phyloP scores from a whole-genome alignment of 2,329 filamentous ascomycete species.

The Clonostachys byssicola region DNA sequence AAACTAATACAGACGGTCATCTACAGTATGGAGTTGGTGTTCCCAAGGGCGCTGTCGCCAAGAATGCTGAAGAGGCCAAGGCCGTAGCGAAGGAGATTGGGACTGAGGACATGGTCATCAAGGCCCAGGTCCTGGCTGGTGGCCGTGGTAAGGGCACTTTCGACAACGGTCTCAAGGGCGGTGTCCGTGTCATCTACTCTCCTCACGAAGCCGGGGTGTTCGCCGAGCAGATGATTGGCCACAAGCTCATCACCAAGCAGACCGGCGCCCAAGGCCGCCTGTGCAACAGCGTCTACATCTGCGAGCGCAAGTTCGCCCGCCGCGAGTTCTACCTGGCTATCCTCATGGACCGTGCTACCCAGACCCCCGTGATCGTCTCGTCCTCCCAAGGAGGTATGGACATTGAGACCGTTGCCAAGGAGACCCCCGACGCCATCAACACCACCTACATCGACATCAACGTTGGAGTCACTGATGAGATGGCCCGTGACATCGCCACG shows the following conservation, averaged over 20 bases:
- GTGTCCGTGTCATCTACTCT: constrained; percentile 98
- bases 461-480: constrained; percentile 89
- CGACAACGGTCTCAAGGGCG: constrained; percentile 97
- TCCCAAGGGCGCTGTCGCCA: constrained; percentile 84
- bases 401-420: constrained; percentile 97
- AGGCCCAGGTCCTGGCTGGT: constrained; percentile 97
- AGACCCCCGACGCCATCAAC: constrained; percentile 91
- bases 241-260: constrained; percentile 99
- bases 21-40: constrained; percentile 88
- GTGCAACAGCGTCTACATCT: constrained; percentile 98
- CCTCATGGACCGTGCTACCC: constrained; percentile 92
- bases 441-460: constrained; percentile 95
- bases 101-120: constrained; percentile 97
- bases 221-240: constrained; percentile 98
- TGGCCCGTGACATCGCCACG: constrained; percentile 82
- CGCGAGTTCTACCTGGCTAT: constrained; percentile 99
- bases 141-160: constrained; percentile 97
- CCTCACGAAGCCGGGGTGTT: constrained; percentile 96
- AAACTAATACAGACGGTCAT: not conserved
- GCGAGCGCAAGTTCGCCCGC: constrained; percentile 98
- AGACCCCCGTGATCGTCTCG: constrained; percentile 92
- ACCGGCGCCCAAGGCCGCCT: constrained; percentile 89
- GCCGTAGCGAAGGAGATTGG: constrained; percentile 85
- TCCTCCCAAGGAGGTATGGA: constrained; percentile 99
- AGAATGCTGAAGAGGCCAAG: constrained; percentile 82